Evolutionary conservation across 2,329 filamentous ascomycete genomes (phyloP), one percentile per base, ranked within the genome.

Genomic region (Fusarium sp.): DNA sequence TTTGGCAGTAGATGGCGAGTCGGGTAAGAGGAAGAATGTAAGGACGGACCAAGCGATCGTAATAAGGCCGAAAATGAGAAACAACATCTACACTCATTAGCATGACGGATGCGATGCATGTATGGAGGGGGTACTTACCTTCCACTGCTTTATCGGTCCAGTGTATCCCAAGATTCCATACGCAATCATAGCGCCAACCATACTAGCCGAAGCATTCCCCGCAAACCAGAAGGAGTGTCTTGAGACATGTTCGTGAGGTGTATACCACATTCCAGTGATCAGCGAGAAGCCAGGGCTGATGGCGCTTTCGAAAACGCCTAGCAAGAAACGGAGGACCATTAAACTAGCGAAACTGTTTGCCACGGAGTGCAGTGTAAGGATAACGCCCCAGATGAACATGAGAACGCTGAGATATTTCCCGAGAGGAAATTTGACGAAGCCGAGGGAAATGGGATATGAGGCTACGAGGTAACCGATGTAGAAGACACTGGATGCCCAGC

Each of bases 401-500:
- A 64, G 48, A 0, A 64, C 48, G 12, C 61, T 64, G 0, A 64
- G 61, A 44, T 64, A 64, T 18, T 63, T 63, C 0, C 61, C 58
- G 5, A 64, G 61, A 5, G 61, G 61, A 5, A 64, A 64, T 16
- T 64, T 64, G 34, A 64, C 61, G 24, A 63, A 63, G 18, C 61
- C 61, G 24, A 64, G 48, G 2, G 61, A 64, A 1, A 64, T 64
- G 6, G 61, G 61, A 3, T 64, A 64, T 4, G 58, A 63, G 3
- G 61, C 61, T 2, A 64, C 61, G 16, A 64, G 61, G 13, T 64
- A 64, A 8, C 61, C 58, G 38, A 64, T 63, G 34, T 64, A 64
- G 27, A 64, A 64, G 7, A 64, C 62, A 1, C 58, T 63, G 0
- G 61, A 64, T 1, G 61, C 58, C 61, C 61, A 64, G 15, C 58